Conservation (phyloP, 164 flowering plant genomes). For the Stephania yunnanensis region DNA sequence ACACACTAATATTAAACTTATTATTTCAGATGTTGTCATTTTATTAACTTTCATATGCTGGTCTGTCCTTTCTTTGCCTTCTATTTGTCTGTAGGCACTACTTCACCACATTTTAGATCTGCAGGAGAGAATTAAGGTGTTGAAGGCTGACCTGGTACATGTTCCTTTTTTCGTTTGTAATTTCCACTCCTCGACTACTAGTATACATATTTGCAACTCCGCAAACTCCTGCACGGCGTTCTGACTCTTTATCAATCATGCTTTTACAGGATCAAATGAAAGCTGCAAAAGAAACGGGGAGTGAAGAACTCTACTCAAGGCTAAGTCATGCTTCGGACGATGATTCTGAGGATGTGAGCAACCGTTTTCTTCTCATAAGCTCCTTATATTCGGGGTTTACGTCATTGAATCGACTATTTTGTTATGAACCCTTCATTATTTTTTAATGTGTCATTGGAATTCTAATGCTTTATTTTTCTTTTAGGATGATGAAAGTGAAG, state of each 20-base stretch:
- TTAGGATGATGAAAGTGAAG: slow-evolving; percentile 47
- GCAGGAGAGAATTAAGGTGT: slow-evolving; percentile 44
- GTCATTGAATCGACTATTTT: not conserved
- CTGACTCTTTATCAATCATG: not conserved
- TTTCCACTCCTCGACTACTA: not conserved
- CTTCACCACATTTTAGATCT: slow-evolving; percentile 64
- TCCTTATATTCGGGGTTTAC: not conserved
- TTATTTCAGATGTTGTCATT: not conserved
- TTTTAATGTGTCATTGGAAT: not conserved
- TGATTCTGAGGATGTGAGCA: slow-evolving; percentile 30
- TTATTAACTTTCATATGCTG: not conserved
- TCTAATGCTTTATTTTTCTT: not conserved
- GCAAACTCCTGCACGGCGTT: not conserved
- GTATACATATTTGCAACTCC: no score
- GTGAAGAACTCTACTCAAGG: slow-evolving; percentile 25
- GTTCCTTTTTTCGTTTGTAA: not conserved
- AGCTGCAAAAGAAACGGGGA: slow-evolving; percentile 32
- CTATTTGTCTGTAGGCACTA: slow-evolving; percentile 46
- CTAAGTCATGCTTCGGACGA: slow-evolving; percentile 22
- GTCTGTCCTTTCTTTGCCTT: not conserved
- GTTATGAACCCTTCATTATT: not conserved
- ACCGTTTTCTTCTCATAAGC: not conserved
- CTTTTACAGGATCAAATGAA: slow-evolving; percentile 43
- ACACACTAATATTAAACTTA: not conserved
- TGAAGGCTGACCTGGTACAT: slow-evolving; percentile 60